phyloP scores from a whole-genome alignment of 495 filamentous ascomycete genomes.

The Podospora pseudopauciseta region DNA sequence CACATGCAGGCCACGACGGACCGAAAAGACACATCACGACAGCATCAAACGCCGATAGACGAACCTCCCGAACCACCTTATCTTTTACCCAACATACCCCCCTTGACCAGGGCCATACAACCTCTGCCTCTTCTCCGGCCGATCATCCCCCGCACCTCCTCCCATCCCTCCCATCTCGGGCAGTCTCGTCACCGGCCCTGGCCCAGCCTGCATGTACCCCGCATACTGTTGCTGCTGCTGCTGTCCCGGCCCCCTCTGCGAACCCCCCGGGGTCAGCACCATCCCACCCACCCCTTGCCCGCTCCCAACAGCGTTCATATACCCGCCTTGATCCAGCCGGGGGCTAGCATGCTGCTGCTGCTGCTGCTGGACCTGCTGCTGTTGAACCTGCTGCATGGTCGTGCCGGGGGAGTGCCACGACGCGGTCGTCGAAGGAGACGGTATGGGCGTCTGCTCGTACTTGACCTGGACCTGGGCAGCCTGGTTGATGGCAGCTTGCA shows the following conservation, averaged over 20 bases:
- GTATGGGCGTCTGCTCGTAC: conserved; percentile 76
- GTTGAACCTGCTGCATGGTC: conserved; percentile 33
- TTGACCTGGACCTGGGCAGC: conserved; percentile 54
- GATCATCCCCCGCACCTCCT: conserved; percentile 28
- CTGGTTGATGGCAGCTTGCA: conserved; percentile 24
- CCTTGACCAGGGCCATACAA: conserved; percentile 35
- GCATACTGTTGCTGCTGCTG: conserved; percentile 28
- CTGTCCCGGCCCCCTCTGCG: conserved; percentile 24
- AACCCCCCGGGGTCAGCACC: conserved; percentile 44
- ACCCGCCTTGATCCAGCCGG: conserved; percentile 43
- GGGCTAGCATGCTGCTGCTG: conserved; percentile 53
- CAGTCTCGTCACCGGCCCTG: neutral
- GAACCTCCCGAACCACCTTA: conserved; percentile 8
- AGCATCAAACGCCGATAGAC: neutral
- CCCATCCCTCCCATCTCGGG: neutral
- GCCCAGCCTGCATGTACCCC: conserved; percentile 31
- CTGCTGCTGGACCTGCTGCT: neutral
- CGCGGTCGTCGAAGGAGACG: conserved; percentile 65
- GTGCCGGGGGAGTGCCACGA: conserved; percentile 74
- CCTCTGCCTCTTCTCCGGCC: conserved; percentile 38
- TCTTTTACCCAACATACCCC: conserved; percentile 8
- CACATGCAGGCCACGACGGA: neutral
- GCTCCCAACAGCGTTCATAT: conserved; percentile 37
- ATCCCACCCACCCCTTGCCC: conserved; percentile 36
- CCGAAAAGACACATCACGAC: neutral